These are phyloP conservation scores for Aspergillus heteromorphus DNA, from an alignment of 495 filamentous ascomycete genomes.

Conservation along the genomic window DNA sequence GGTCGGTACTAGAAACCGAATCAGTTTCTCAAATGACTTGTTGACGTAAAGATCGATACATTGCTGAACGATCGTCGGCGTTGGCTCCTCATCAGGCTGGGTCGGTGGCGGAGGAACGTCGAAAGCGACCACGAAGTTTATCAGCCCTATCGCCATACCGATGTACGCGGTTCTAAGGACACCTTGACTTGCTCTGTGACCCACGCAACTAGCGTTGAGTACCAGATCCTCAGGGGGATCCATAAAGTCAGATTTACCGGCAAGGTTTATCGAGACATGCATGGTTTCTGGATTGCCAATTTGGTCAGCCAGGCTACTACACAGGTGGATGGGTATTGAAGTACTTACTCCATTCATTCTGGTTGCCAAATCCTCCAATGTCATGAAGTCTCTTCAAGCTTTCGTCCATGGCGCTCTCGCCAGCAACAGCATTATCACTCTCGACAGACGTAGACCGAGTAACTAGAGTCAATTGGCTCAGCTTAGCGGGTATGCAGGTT, in stretches of 20 bases:
- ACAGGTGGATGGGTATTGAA: background rate
- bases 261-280: background rate
- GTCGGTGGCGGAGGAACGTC: background rate
- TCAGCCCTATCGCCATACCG: background rate
- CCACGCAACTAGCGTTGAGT: background rate
- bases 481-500: background rate
- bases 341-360: background rate
- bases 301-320: background rate
- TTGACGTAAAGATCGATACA: background rate
- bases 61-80: background rate
- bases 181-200: background rate
- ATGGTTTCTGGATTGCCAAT: background rate
- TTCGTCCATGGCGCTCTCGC: background rate
- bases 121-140: background rate
- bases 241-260: background rate
- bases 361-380: background rate
- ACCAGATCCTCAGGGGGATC: background rate
- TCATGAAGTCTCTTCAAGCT: background rate
- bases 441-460: background rate
- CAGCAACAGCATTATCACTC: background rate
- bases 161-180: background rate
- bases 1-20: background rate
- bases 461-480: background rate
- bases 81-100: background rate
- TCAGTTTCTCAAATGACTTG: background rate